Conservation (phyloP, 1,284 basidiomycete genomes). For the Neolentinus lepideus region DNA sequence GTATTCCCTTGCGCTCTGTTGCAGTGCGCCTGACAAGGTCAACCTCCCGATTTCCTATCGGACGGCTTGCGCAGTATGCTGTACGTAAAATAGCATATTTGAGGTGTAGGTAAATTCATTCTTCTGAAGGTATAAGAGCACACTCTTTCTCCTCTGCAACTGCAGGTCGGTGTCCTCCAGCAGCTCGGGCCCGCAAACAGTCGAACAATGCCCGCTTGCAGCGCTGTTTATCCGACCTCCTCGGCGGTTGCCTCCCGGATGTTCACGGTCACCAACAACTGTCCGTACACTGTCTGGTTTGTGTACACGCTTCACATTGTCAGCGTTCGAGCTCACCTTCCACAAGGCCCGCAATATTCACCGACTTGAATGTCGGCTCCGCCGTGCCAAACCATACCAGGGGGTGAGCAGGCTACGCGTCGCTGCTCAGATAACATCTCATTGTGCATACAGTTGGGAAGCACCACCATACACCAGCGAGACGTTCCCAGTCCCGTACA, state of each 20-base stretch:
- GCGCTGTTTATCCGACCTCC: not conserved
- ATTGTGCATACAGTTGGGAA: conserved; percentile 7
- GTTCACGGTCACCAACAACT: conserved; percentile 15
- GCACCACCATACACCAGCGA: conserved; percentile 5
- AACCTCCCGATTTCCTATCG: no score
- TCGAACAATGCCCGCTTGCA: not conserved
- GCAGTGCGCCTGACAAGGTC: no score
- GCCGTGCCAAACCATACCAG: conserved; percentile 9
- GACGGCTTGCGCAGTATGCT: no score
- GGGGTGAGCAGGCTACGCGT: conserved; percentile 2
- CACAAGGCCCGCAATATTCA: conserved; percentile 1
- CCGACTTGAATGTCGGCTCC: conserved; percentile 8
- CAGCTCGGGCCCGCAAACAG: no score
- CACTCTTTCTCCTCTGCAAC: no score
- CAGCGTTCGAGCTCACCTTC: not conserved
- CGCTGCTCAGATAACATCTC: not conserved
- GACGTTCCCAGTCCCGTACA: conserved; percentile 12
- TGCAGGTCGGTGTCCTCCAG: no score
- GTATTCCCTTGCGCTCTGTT: no score
- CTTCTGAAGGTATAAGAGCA: no score
- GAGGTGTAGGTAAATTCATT: no score
- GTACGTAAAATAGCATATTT: no score
- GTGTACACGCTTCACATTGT: not conserved
- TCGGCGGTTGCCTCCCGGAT: conserved; percentile 7
- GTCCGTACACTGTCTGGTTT: conserved; percentile 11